These are phyloP conservation scores for Gentiana macrophylla DNA, from an alignment of 257 asterid genomes.

Conservation along the genomic window DNA sequence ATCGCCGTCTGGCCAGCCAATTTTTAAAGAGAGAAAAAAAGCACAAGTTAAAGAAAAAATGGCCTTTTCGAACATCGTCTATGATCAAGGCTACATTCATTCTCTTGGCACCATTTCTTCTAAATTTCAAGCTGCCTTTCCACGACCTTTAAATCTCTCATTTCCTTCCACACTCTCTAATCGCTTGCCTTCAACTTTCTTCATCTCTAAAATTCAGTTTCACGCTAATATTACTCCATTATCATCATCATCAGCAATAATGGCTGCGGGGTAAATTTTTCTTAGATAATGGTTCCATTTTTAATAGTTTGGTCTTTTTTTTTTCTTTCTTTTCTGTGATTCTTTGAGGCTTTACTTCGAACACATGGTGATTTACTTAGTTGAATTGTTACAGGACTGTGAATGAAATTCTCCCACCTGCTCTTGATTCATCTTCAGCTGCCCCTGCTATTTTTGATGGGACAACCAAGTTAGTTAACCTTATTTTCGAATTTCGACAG, in stretches of 20 bases:
- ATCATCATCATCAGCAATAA: constrained; percentile 19
- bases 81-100: no score
- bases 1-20: no score
- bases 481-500: no score
- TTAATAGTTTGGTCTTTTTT: neutral
- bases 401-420: constrained; percentile 59
- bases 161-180: constrained; percentile 1
- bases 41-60: no score
- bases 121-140: no score
- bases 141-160: neutral
- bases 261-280: constrained; percentile 34
- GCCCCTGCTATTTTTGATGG: constrained; percentile 85
- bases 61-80: no score
- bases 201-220: constrained; percentile 10
- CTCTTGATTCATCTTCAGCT: constrained; percentile 73
- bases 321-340: no score
- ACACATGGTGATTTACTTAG: neutral
- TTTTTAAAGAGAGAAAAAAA: no score
- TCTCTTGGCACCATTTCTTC: no score
- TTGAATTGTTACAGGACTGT: constrained; percentile 17
- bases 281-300: neutral
- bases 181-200: constrained; percentile 5
- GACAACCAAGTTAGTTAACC: constrained; percentile 48
- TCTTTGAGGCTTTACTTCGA: neutral
- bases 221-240: constrained; percentile 9